Evolutionary conservation across 257 asterid genomes (phyloP).

Genomic region (Coffea eugenioides): DNA sequence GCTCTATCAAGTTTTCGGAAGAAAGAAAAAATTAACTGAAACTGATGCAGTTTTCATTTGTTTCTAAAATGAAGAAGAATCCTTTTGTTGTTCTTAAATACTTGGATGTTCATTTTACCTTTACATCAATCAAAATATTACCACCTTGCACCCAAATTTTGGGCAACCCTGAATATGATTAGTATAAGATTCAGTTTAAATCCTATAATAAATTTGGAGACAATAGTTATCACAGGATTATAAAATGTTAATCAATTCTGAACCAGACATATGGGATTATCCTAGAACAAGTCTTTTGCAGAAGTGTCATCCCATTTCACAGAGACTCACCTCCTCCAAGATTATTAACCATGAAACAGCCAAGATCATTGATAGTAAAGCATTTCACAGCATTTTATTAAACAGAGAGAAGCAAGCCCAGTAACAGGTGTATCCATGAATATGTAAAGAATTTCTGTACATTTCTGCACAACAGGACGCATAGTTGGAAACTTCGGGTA

Average conservation of each 20-base stretch:
- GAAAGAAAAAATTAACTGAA: too few relatives aligned
- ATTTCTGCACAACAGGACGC: not conserved
- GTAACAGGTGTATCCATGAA: not conserved
- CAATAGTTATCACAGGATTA: not conserved
- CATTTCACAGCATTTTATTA: not conserved
- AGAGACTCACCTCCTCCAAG: not conserved
- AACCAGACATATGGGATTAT: too few relatives aligned
- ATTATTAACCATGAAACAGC: not conserved
- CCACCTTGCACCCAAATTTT: not conserved
- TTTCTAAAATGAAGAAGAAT: too few relatives aligned
- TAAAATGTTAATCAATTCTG: not conserved
- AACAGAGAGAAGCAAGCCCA: not conserved
- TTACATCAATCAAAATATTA: not conserved
- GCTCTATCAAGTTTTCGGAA: too few relatives aligned
- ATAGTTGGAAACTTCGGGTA: not conserved
- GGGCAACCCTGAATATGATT: not conserved
- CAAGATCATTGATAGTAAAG: not conserved
- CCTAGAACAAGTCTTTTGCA: too few relatives aligned
- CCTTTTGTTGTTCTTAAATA: too few relatives aligned
- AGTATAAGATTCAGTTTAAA: not conserved
- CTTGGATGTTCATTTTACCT: too few relatives aligned
- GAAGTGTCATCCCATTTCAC: not conserved
- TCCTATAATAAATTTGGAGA: not conserved
- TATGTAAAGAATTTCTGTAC: constrained; percentile 7
- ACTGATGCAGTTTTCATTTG: not conserved